Evolutionary conservation across 768 basidiomycete species (phyloP).

Genomic region (Phylloporus arenicola): DNA sequence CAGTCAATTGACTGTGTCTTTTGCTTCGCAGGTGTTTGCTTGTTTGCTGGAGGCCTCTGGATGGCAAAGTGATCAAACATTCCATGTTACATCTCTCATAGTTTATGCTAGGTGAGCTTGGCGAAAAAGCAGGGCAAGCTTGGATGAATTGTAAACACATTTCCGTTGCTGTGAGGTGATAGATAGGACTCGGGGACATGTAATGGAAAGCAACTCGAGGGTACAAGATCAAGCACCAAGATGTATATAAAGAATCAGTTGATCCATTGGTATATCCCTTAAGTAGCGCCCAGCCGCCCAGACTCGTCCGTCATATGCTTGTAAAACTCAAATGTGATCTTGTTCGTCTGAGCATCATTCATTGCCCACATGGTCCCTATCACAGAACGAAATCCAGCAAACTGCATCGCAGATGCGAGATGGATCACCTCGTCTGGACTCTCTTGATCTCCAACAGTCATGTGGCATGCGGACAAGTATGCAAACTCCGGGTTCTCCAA

Average conservation of each 20-base stretch:
- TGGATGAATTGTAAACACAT: too few relatives aligned
- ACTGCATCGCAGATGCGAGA: not conserved
- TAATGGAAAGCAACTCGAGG: too few relatives aligned
- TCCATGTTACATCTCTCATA: too few relatives aligned
- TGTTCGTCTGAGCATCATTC: not conserved
- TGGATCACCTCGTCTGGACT: not conserved
- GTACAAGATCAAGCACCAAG: not conserved
- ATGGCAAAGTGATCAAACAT: too few relatives aligned
- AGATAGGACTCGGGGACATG: too few relatives aligned
- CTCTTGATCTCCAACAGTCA: not conserved
- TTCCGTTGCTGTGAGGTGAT: too few relatives aligned
- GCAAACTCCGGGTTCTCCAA: not conserved
- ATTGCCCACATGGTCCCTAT: not conserved
- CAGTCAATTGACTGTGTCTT: too few relatives aligned
- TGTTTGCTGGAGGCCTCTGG: too few relatives aligned
- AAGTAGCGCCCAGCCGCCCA: not conserved
- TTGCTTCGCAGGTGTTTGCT: too few relatives aligned
- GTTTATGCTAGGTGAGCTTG: too few relatives aligned
- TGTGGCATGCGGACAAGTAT: not conserved
- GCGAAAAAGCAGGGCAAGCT: too few relatives aligned
- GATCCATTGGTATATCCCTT: not conserved
- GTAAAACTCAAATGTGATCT: not conserved
- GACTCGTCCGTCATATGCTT: not conserved
- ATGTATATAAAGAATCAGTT: not conserved
- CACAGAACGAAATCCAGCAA: not conserved